These are phyloP conservation scores for Trichoderma cornu-damae DNA, from an alignment of 2,329 filamentous ascomycete species.

Conservation along the genomic window DNA sequence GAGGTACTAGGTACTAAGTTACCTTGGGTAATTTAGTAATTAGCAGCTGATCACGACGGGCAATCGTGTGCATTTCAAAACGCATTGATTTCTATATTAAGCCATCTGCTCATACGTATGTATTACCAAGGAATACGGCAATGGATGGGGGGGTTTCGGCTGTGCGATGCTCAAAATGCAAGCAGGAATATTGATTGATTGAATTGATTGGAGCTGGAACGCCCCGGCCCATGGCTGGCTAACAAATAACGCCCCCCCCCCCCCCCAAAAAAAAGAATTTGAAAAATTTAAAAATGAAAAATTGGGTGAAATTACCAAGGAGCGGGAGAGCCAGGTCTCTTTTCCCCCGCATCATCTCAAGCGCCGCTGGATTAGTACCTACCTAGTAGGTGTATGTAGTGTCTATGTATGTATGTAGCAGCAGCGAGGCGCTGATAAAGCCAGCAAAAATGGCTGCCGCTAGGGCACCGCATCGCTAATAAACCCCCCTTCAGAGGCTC, in stretches of 20 bases:
- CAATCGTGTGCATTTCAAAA: no score
- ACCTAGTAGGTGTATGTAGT: no score
- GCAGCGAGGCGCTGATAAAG: not conserved
- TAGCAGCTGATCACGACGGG: no score
- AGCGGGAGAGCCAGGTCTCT: slow-evolving; percentile 3
- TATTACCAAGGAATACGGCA: not conserved
- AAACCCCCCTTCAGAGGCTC: slow-evolving; percentile 2
- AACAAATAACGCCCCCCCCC: no score
- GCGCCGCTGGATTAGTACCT: not conserved
- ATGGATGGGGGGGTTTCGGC: not conserved
- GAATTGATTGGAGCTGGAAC: not conserved
- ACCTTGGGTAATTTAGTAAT: no score
- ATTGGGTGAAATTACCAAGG: slow-evolving; percentile 1
- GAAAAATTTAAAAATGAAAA: no score
- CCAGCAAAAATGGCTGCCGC: not conserved
- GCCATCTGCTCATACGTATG: no score
- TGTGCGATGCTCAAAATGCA: not conserved
- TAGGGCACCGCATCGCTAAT: not conserved
- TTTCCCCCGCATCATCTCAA: not conserved
- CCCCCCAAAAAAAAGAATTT: no score
- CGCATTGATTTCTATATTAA: no score
- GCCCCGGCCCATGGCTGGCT: not conserved
- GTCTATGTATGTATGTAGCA: no score
- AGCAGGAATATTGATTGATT: not conserved
- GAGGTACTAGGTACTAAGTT: no score